Evolutionary conservation across 1,284 basidiomycete genomes (phyloP).

Genomic region (Thelephora terrestris): DNA sequence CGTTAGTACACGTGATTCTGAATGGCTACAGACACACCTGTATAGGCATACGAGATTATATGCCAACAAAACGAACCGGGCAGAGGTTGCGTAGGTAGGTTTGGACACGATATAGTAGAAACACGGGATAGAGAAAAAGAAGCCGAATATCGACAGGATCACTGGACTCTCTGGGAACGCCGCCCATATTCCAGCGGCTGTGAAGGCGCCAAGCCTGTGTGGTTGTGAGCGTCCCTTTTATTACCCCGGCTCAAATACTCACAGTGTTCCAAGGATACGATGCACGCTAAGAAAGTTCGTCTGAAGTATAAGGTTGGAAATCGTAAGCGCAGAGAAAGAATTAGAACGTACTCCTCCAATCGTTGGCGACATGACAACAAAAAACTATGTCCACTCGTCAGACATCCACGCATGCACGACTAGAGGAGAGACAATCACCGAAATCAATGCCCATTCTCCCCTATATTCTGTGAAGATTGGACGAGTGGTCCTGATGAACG

Average conservation of each 20-base stretch:
- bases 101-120: constrained; percentile 84
- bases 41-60: constrained; percentile 90
- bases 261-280: constrained; percentile 79
- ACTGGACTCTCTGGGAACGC: constrained; percentile 71
- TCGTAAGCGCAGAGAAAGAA: constrained; percentile 1
- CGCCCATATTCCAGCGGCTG: constrained; percentile 64
- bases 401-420: background rate
- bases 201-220: constrained; percentile 63
- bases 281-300: constrained; percentile 75
- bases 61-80: constrained; percentile 81
- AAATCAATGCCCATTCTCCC: constrained; percentile 94
- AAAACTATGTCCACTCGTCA: constrained; percentile 41
- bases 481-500: constrained; percentile 74
- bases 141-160: constrained; percentile 74
- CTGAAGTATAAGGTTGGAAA: constrained; percentile 26
- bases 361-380: constrained; percentile 83
- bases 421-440: constrained; percentile 36
- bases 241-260: constrained; percentile 19
- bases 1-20: constrained; percentile 1
- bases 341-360: constrained; percentile 60
- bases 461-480: constrained; percentile 73
- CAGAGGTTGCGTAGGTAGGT: constrained; percentile 71
- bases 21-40: constrained; percentile 38
- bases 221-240: background rate
- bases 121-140: constrained; percentile 88